Evolutionary conservation across 805 yeast species (phyloP).

Genomic region (Cyberlindnera euphorbiiphila): DNA sequence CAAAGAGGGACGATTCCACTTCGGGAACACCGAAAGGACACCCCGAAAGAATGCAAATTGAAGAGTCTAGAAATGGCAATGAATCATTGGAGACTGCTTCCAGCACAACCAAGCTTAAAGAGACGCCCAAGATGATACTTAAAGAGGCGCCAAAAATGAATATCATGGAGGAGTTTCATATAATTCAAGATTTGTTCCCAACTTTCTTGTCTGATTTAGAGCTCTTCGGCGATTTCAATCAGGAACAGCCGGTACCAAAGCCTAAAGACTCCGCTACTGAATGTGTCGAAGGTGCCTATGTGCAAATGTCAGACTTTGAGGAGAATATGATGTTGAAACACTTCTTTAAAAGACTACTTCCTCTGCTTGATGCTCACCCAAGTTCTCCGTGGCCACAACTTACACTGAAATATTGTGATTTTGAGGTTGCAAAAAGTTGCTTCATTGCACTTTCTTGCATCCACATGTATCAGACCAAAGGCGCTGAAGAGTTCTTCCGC

Average conservation of each 20-base stretch:
- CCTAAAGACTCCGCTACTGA: neutral
- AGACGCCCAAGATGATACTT: no score
- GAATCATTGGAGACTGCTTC: no score
- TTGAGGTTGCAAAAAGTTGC: slow-evolving; percentile 54
- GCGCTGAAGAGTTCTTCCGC: slow-evolving; percentile 47
- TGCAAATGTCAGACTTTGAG: slow-evolving; percentile 36
- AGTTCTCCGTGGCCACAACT: slow-evolving; percentile 59
- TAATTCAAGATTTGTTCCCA: slow-evolving; percentile 27
- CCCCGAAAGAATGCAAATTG: no score
- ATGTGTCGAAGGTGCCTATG: neutral
- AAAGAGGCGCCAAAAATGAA: slow-evolving; percentile 9
- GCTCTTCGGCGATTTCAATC: slow-evolving; percentile 13
- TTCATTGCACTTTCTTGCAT: slow-evolving; percentile 54
- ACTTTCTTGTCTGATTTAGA: slow-evolving; percentile 18
- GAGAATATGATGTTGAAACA: slow-evolving; percentile 54
- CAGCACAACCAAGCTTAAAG: no score
- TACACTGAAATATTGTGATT: slow-evolving; percentile 53
- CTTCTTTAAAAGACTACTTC: slow-evolving; percentile 50
- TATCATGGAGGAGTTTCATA: slow-evolving; percentile 25
- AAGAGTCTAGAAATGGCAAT: no score
- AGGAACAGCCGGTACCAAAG: neutral
- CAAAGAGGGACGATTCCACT: slow-evolving; percentile 22
- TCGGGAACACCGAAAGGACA: no score
- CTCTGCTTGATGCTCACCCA: slow-evolving; percentile 55
- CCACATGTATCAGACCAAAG: slow-evolving; percentile 53